Evolutionary conservation across 768 basidiomycete genomes (phyloP), one percentile per base, ranked within the genome.

Genomic region (Coprinopsis cinerea): DNA sequence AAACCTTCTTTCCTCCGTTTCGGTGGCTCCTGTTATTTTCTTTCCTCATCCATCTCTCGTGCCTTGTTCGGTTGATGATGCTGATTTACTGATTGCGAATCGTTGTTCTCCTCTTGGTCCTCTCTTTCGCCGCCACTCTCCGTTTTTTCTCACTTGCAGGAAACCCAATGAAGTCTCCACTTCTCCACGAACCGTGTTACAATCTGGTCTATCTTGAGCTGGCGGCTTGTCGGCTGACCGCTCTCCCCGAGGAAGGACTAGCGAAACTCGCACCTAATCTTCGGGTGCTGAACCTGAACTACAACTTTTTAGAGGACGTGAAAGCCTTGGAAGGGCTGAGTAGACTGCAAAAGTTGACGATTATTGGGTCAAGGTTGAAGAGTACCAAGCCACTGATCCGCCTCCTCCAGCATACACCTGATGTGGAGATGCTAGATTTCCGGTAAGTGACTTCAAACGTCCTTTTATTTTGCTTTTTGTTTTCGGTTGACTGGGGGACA

Each of bases 281-380:
- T 60, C 83, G 92, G 48, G 84, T 84, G 52, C 71, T 98, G 67
- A 97, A 97, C 73, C 79, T 97, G 56, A 95, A 98, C 75, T 95
- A 96, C 75, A 98, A 98, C 66, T 97, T 94, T 66, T 63, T 98
- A 64, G 82, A 92, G 58, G 83, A 88, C 59, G 67, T 80, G 47
- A 66, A 76, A 55, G 67, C 72, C 44, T 71, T 99, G 50, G 76
- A 77, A 45, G 91, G 88, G 11, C 74, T 97, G 53, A 72, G 67
- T 52, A 72, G 90, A 60, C 68, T 98, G 66, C 78, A 81, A 56
- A 93, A 90, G 73, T 68, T 98, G 60, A 91, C 82, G 37, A 77
- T 92, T 49, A 87, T 98, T 57, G 95, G 93, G 49, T 84, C 79
- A 56, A 76, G 93, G 59, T 62, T 97, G 61, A 80, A 81, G 66